Conservation (phyloP, 169 alveolate species). For the Plasmodium knowlesi region DNA sequence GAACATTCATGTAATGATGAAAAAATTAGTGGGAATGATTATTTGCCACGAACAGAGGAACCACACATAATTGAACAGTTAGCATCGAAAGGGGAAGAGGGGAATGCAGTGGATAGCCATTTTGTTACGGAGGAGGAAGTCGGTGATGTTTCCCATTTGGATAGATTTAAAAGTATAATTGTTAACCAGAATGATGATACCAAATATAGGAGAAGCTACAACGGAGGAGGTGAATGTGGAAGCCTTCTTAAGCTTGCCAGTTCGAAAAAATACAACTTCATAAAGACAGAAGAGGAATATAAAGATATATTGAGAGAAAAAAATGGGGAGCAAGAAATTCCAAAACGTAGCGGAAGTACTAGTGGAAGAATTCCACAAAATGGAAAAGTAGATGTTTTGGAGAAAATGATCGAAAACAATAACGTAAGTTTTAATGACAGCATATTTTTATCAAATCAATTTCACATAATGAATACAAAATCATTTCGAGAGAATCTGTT, state of each 20-base stretch:
- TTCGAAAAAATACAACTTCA: conserved; percentile 47
- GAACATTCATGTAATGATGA: background rate
- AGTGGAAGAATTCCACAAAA: background rate
- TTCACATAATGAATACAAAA: conserved; percentile 44
- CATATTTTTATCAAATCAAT: background rate
- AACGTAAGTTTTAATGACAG: conserved; percentile 65
- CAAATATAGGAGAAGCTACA: background rate
- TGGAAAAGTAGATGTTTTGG: background rate
- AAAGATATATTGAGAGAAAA: conserved; percentile 14
- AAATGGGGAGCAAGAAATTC: background rate
- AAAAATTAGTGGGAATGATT: background rate
- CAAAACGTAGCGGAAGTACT: background rate
- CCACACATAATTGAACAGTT: background rate
- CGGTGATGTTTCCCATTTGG: background rate
- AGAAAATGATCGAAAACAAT: background rate
- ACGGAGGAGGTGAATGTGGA: background rate
- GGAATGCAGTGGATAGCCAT: background rate
- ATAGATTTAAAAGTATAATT: background rate
- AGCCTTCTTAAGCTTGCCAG: background rate
- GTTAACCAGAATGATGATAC: background rate
- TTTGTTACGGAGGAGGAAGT: background rate
- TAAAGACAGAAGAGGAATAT: conserved; percentile 53
- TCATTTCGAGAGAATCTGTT: conserved; percentile 16
- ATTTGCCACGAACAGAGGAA: background rate
- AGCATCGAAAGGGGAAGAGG: background rate